Conservation (phyloP, 768 basidiomycete species). For the Lactarius hengduanensis region DNA sequence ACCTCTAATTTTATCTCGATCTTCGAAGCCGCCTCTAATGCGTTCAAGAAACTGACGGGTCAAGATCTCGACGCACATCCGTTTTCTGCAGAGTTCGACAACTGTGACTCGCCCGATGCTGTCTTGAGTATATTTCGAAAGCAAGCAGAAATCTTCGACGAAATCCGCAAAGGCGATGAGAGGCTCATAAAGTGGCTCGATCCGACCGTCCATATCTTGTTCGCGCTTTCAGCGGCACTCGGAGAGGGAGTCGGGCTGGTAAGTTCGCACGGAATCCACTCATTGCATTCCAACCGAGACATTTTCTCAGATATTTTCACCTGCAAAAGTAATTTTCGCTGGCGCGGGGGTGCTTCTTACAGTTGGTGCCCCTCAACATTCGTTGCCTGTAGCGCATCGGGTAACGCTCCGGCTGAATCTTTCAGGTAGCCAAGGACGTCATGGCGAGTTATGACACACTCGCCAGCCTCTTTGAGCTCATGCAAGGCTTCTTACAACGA, state of each 20-base stretch:
- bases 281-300: background rate
- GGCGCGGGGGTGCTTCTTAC: background rate
- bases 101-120: background rate
- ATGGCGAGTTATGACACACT: slow-evolving; percentile 1
- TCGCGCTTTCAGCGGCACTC: background rate
- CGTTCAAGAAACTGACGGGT: background rate
- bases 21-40: background rate
- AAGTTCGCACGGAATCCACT: background rate
- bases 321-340: background rate
- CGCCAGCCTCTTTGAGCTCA: slow-evolving; percentile 7
- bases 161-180: background rate
- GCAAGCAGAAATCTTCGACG: background rate
- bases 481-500: slow-evolving; percentile 8
- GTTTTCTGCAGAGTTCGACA: background rate
- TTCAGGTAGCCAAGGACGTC: background rate
- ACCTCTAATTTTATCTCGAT: background rate
- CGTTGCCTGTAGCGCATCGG: too few species aligned
- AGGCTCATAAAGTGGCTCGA: background rate
- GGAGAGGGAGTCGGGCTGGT: background rate
- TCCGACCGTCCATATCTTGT: background rate
- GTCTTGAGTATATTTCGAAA: background rate
- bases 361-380: background rate
- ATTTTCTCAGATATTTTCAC: background rate
- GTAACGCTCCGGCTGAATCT: background rate
- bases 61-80: background rate